A percentile compares a stretch with the other conserved stretches of the same genome.
phyloP scores from a whole-genome alignment of 2,329 filamentous ascomycete genomes.

The Allantophomopsis lycopodina region DNA sequence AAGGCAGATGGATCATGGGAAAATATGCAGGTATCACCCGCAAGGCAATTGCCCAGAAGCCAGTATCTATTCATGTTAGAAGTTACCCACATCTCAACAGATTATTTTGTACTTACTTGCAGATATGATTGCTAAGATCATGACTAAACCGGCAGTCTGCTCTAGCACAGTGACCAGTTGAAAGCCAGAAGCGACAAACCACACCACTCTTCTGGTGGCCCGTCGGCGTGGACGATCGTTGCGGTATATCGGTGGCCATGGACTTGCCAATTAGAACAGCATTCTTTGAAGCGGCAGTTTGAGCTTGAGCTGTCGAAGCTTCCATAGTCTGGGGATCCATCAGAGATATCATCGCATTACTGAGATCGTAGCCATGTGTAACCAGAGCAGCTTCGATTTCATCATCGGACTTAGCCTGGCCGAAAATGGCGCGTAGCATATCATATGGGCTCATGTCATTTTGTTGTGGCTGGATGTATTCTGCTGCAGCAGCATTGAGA shows the following conservation, averaged over 20 bases:
- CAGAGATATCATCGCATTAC: constrained; percentile 77
- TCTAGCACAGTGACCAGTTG: constrained; percentile 86
- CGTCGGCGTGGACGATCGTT: constrained; percentile 60
- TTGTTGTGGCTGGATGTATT: constrained; percentile 57
- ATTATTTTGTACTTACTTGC: constrained; percentile 58
- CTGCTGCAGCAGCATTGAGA: constrained; percentile 67
- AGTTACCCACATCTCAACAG: not conserved
- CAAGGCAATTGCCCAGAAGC: constrained; percentile 89
- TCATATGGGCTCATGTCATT: constrained; percentile 95
- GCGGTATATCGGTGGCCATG: constrained; percentile 55
- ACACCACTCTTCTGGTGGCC: constrained; percentile 70
- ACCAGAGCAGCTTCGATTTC: constrained; percentile 90
- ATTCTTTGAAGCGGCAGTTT: constrained; percentile 42
- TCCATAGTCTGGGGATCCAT: constrained; percentile 58
- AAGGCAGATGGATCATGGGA: constrained; percentile 88
- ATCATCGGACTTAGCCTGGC: constrained; percentile 78
- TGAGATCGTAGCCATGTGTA: constrained; percentile 82
- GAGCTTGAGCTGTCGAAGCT: constrained; percentile 26
- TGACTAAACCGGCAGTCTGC: constrained; percentile 97
- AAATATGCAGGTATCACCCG: constrained; percentile 88
- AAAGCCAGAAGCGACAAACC: constrained; percentile 94
- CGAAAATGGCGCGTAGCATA: constrained; percentile 88
- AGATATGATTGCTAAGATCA: constrained; percentile 87
- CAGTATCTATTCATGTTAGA: constrained; percentile 53
- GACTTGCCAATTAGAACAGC: constrained; percentile 79